Conservation (phyloP, 1,284 basidiomycete species). For the Cutaneotrichosporon cavernicola region DNA sequence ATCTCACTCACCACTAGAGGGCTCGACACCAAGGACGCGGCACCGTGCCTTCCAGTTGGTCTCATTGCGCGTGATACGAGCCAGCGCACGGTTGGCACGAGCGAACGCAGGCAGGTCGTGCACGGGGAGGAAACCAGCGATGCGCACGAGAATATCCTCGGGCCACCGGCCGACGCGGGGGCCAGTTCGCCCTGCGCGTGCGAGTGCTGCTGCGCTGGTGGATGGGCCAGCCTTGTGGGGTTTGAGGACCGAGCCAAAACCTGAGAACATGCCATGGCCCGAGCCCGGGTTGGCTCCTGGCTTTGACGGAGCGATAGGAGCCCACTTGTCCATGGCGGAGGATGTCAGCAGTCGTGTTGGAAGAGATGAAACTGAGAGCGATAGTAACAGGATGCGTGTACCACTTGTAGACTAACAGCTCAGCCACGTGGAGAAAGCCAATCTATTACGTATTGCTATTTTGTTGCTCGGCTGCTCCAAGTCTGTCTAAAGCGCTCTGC, state of each 20-base stretch:
- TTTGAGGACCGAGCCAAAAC: constrained; percentile 54
- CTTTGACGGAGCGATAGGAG: constrained; percentile 44
- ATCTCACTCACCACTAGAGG: constrained; percentile 26
- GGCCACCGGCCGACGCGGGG: constrained; percentile 72
- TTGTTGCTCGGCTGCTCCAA: too few relatives aligned
- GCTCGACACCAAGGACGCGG: constrained; percentile 59
- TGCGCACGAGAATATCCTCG: constrained; percentile 67
- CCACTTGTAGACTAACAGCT: not conserved
- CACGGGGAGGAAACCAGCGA: constrained; percentile 70
- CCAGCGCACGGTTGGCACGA: constrained; percentile 64
- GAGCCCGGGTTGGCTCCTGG: constrained; percentile 30
- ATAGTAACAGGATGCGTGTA: too few relatives aligned
- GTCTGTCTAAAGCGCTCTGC: too few relatives aligned
- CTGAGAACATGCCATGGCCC: constrained; percentile 64
- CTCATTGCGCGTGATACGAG: constrained; percentile 67
- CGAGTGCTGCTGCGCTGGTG: constrained; percentile 25
- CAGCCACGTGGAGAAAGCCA: not conserved
- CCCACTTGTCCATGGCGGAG: constrained; percentile 43
- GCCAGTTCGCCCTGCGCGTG: constrained; percentile 36
- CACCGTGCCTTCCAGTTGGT: constrained; percentile 72
- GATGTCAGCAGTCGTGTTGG: not conserved
- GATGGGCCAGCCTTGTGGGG: constrained; percentile 56
- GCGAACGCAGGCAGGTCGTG: constrained; percentile 75
- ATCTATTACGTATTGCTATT: not conserved
- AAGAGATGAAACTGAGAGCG: not conserved